A percentile compares a stretch with the other conserved stretches of the same genome.
These are phyloP conservation scores for Grosmannia penicillata DNA, from an alignment of 2,329 filamentous ascomycete species.

Conservation along the genomic window DNA sequence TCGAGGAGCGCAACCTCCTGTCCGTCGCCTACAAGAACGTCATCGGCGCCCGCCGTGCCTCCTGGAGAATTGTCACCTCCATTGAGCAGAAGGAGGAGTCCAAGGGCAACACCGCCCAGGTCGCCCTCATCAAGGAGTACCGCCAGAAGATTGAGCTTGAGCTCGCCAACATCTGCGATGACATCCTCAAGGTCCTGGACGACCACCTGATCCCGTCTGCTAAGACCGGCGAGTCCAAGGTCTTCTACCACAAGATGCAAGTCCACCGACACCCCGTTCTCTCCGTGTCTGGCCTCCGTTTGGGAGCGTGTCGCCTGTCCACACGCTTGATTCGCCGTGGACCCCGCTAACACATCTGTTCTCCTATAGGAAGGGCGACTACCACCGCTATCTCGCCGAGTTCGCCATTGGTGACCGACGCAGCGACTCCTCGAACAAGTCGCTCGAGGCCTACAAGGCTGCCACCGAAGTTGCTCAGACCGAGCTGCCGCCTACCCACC, in stretches of 20 bases:
- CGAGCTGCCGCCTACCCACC: conserved; percentile 81
- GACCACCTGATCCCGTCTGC: conserved; percentile 87
- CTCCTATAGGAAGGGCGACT: conserved; percentile 81
- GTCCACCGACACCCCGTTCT: too few species aligned
- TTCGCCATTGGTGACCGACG: conserved; percentile 90
- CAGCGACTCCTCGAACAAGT: conserved; percentile 86
- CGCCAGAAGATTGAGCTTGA: conserved; percentile 96
- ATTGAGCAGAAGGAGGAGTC: conserved; percentile 99
- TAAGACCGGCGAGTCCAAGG: conserved; percentile 93
- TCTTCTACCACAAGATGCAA: conserved; percentile 99
- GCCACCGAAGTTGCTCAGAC: conserved; percentile 83
- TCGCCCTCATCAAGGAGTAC: conserved; percentile 91
- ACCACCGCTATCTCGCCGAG: conserved; percentile 97
- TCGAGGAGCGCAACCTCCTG: conserved; percentile 94
- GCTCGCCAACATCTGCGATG: conserved; percentile 94
- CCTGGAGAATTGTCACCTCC: conserved; percentile 95
- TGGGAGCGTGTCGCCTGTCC: too few species aligned
- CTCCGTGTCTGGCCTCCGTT: too few species aligned
- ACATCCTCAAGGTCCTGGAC: conserved; percentile 90
- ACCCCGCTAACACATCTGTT: neutral
- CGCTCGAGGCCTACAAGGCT: conserved; percentile 91
- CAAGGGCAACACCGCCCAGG: conserved; percentile 90
- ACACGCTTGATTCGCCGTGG: neutral
- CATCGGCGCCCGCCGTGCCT: conserved; percentile 89
- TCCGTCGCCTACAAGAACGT: conserved; percentile 99